Evolutionary conservation across 2,329 filamentous ascomycete species (phyloP).

Genomic region (Fusarium palustre): DNA sequence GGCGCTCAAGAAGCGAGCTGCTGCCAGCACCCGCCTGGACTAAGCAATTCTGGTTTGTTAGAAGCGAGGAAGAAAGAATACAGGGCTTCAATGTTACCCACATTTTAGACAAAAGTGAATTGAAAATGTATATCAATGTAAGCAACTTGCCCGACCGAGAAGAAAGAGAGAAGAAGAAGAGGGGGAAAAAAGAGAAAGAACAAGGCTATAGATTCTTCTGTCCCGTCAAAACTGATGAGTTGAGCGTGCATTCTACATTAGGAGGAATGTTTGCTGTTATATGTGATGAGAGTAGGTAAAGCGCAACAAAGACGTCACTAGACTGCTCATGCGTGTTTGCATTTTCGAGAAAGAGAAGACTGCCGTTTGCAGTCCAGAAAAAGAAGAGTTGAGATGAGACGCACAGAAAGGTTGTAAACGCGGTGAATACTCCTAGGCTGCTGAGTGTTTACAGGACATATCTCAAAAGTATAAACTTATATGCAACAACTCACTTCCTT

Average conservation of each 20-base stretch:
- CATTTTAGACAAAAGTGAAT: slow-evolving; percentile 52
- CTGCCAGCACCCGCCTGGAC: slow-evolving; percentile 77
- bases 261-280: slow-evolving; percentile 13
- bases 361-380: slow-evolving; percentile 14
- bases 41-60: slow-evolving; percentile 54
- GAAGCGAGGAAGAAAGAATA: slow-evolving; percentile 37
- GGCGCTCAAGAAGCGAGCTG: slow-evolving; percentile 76
- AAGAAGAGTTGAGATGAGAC: not conserved
- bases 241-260: not conserved
- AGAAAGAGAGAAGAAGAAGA: too few species aligned
- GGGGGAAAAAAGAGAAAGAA: not conserved
- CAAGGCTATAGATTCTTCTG: slow-evolving; percentile 16
- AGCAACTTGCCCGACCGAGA: slow-evolving; percentile 41
- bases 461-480: not conserved
- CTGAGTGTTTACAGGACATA: not conserved
- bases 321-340: slow-evolving; percentile 4
- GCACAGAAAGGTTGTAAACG: not conserved
- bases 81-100: slow-evolving; percentile 36
- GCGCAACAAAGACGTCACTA: slow-evolving; percentile 13
- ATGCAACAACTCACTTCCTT: not conserved
- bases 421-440: not conserved
- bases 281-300: not conserved
- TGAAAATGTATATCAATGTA: slow-evolving; percentile 56
- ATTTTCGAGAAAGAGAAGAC: not conserved
- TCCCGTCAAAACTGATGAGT: not conserved